These are phyloP conservation scores for Phytopythium delawarense DNA, from an alignment of 352 stramenopile genomes.

Conservation along the genomic window DNA sequence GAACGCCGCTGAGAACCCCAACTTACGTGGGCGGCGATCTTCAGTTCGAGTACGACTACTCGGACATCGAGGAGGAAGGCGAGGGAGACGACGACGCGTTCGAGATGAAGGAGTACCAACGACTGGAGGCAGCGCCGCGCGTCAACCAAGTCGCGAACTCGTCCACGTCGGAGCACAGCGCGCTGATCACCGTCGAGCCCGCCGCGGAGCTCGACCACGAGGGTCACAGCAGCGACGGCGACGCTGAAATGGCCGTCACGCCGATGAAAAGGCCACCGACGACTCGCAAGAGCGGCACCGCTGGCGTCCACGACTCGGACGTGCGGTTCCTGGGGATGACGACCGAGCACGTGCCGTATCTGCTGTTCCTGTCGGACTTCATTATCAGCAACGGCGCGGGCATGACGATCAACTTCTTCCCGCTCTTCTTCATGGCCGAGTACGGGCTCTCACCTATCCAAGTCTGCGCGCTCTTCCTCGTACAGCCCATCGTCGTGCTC, in stretches of 20 bases:
- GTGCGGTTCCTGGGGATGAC: constrained; percentile 58
- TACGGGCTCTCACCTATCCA: constrained; percentile 73
- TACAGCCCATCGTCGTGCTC: constrained; percentile 65
- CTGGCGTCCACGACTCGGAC: constrained; percentile 12
- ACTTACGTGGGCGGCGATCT: constrained; percentile 40
- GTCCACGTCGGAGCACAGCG: constrained; percentile 1
- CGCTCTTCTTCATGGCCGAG: constrained; percentile 79
- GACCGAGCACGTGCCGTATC: constrained; percentile 61
- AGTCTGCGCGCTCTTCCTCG: constrained; percentile 60
- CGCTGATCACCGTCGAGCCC: neutral
- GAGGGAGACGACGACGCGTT: neutral
- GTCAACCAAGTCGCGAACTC: constrained; percentile 2
- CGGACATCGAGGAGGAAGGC: constrained; percentile 18
- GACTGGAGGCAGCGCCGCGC: neutral
- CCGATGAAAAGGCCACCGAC: neutral
- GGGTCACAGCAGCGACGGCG: neutral
- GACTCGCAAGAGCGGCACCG: neutral
- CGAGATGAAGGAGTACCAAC: constrained; percentile 4
- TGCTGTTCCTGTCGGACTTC: constrained; percentile 76
- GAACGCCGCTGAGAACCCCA: constrained; percentile 46
- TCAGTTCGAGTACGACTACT: constrained; percentile 71
- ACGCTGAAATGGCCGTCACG: neutral
- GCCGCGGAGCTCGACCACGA: constrained; percentile 2
- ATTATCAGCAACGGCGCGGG: constrained; percentile 81
- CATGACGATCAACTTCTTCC: constrained; percentile 87